Evolutionary conservation across 164 flowering plant species (phyloP), one percentile per base, ranked within the genome.

Genomic region (Litsea cubeba): DNA sequence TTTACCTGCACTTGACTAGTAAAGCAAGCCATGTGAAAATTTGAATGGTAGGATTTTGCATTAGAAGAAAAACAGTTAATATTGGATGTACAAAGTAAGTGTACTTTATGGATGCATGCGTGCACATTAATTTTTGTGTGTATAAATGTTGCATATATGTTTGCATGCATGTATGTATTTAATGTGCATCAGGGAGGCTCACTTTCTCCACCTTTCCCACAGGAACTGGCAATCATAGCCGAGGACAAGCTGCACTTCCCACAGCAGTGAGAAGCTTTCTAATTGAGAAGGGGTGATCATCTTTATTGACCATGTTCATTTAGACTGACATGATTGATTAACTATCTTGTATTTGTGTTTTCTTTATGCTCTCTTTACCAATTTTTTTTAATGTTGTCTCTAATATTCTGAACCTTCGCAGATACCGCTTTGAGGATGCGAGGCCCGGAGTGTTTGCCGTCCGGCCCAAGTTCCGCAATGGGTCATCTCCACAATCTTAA

Each of bases 181-280:
- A 54, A 17, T 15, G 12, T 40, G 46, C 46, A 3, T 15, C 60
- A 17, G 5, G 57, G 23, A 22, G 11, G 66, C 50, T 35, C 15
- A 12, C 32, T 15, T 12, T 14, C 40, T 64, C 26, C 30, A 58
- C 35, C 24, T 24, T 18, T 71, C 8, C n/a, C 62, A 67, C 88
- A 92, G 99, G 99, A 24, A 78, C 78, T 58, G 99, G 99, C n/a
- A 88, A 83, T 66, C 95, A 95, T 82, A 95, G 99, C 83, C 83
- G 83, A 63, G 94, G 95, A 72, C 83, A 84, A 75, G 94, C 99
- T 73, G 82, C 97, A 72, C 89, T 95, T 35, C 99, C 97, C 50
- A 28, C 82, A 2, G 90, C 95, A 50, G 86, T 95, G 51, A 87
- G 85, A 82, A 85, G 82, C 77, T 93, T 88, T 81, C 93, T 95